These are phyloP conservation scores for Filosporella fistucella DNA, from an alignment of 495 filamentous ascomycete genomes.

Conservation along the genomic window DNA sequence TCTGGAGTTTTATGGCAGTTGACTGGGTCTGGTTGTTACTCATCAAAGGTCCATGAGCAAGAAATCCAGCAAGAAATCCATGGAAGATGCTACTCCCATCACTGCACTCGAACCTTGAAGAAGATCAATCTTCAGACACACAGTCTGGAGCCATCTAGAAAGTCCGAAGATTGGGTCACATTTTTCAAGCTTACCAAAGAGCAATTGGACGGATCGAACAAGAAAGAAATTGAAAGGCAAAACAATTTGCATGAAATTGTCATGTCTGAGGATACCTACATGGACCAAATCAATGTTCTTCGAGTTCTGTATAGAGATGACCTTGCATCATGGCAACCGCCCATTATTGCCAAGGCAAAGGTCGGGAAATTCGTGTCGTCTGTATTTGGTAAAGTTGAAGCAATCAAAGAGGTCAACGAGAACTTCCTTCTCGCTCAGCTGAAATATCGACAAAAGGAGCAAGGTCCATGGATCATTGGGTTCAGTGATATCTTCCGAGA, in stretches of 20 bases:
- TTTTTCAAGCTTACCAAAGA: conserved; percentile 87
- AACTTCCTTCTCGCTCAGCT: conserved; percentile 92
- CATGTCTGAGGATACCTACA: conserved; percentile 85
- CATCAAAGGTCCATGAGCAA: conserved; percentile 71
- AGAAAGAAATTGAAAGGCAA: conserved; percentile 89
- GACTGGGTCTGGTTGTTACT: conserved; percentile 90
- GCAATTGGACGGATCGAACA: conserved; percentile 57
- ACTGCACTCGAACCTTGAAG: conserved; percentile 90
- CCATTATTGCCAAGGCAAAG: conserved; percentile 72
- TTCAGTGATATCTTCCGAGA: conserved; percentile 98
- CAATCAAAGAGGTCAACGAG: conserved; percentile 86
- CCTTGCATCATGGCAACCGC: conserved; percentile 66
- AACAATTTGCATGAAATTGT: conserved; percentile 96
- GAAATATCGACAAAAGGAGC: conserved; percentile 95
- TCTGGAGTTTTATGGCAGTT: conserved; percentile 91
- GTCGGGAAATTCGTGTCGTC: conserved; percentile 72
- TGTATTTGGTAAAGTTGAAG: conserved; percentile 88
- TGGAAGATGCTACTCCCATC: conserved; percentile 87
- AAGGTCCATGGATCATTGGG: conserved; percentile 89
- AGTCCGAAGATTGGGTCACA: conserved; percentile 80
- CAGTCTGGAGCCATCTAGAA: conserved; percentile 61
- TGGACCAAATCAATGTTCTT: conserved; percentile 81
- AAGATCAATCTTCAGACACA: conserved; percentile 82
- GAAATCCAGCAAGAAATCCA: conserved; percentile 63
- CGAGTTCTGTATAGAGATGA: conserved; percentile 82